Evolutionary conservation across 2,329 filamentous ascomycete species (phyloP), one percentile per base, ranked within the genome.

Genomic region (Aspergillus terreus): DNA sequence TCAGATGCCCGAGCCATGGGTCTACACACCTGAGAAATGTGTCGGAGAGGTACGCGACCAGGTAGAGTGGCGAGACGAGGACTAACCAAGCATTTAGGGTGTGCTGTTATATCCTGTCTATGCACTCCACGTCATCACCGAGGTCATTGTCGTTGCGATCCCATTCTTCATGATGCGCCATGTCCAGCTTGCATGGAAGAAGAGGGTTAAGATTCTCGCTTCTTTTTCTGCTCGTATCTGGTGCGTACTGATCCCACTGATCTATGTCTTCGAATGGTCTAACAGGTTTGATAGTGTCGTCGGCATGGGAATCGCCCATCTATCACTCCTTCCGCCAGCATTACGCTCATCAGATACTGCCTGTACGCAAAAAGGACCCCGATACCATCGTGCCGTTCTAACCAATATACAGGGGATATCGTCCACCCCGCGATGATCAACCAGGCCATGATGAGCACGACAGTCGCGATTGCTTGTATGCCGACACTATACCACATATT

Each of bases 401-500:
- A 51, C 50, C 51, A 46, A 5, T 6, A 23, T 17, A 25, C 15
- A 54, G 62, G 63, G 63, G 48, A 55, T 9, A 52, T 59, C 6
- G 48, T 58, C 23, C 41, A 44, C 41, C 56, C 56, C 19, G 50
- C 51, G 12, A 53, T 55, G 25, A 50, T 55, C 48, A 46, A 52
- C 12, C 61, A 65, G 40, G 50, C 58, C 33, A 64, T 63, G 54
- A 59, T 65, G 54, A 55, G 60, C 35, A 55, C 57, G 4, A 55
- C 58, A n/a, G 47, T 66, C 25, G 57, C 56, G 15, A 55, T 60
- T 25, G 59, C 62, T 21, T 63, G 62, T 36, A 41, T 65, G 15
- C 63, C 63, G 9, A 63, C 61, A 1, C 49, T 64, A 12, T 63
- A 60, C 49, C 61, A 62, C 41, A 59, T 65, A 11, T 61, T 63